These are phyloP conservation scores for Platanthera zijinensis DNA, from an alignment of 106 monocot species.

Conservation along the genomic window DNA sequence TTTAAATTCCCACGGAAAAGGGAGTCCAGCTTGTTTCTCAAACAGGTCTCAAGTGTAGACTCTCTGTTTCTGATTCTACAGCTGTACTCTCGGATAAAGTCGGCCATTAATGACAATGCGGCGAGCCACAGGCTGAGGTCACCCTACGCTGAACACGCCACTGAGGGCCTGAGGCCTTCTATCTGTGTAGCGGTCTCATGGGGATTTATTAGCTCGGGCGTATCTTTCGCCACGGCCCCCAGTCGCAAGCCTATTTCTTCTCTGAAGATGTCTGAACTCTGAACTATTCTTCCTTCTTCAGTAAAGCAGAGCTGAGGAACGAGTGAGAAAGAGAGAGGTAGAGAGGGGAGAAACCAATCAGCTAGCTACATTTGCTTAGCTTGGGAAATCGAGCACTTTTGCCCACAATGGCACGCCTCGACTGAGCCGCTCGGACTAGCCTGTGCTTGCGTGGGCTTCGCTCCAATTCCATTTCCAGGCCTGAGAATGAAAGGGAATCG, in stretches of 20 bases:
- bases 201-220: not conserved
- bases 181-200: not conserved
- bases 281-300: not conserved
- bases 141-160: not conserved
- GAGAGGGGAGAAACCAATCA: not conserved
- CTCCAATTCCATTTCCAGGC: conserved; percentile 1
- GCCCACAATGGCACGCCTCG: conserved; percentile 3
- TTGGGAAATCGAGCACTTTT: conserved; percentile 2
- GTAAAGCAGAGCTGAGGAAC: not conserved
- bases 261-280: not conserved
- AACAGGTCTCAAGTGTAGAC: too few relatives aligned
- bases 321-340: not conserved
- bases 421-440: conserved; percentile 4
- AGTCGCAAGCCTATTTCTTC: not conserved
- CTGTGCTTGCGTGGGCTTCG: conserved; percentile 1
- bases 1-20: too few relatives aligned
- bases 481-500: not conserved
- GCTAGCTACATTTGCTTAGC: not conserved
- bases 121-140: conserved; percentile 1
- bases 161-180: not conserved
- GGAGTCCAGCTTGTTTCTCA: too few relatives aligned
- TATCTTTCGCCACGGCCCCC: not conserved
- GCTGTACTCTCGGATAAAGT: too few relatives aligned
- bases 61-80: too few relatives aligned
- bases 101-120: not conserved